A percentile compares a stretch with the other conserved stretches of the same genome.
Evolutionary conservation across 306 rosid species (phyloP).

Genomic region (Abrus precatorius): DNA sequence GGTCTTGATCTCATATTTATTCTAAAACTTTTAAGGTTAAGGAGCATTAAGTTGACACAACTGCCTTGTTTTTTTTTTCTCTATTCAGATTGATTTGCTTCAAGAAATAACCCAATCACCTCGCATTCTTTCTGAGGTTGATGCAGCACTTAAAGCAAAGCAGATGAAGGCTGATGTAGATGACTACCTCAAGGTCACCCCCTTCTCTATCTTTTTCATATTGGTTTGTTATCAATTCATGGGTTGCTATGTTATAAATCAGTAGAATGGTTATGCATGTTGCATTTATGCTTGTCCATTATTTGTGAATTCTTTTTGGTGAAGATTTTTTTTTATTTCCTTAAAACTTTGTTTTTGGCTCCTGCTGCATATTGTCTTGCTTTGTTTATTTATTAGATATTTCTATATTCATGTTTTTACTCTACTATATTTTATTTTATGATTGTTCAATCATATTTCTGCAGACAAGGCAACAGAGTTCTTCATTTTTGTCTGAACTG

Average conservation of each 20-base stretch:
- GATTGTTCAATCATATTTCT: constrained; percentile 37
- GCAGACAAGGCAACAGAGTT: constrained; percentile 79
- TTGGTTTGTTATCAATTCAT: constrained; percentile 22
- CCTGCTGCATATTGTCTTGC: not conserved
- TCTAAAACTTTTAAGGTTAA: not conserved
- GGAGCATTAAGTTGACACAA: constrained; percentile 4
- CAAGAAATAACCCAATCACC: constrained; percentile 91
- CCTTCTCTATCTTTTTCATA: constrained; percentile 6
- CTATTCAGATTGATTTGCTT: constrained; percentile 89
- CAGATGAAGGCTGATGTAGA: constrained; percentile 94
- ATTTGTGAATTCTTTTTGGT: not conserved
- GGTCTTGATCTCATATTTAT: constrained; percentile 52
- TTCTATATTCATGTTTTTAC: constrained; percentile 16
- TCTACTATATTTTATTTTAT: not conserved
- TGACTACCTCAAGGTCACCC: constrained; percentile 82
- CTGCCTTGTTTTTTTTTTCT: constrained; percentile 34
- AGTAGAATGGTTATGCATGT: not conserved
- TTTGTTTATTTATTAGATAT: not conserved
- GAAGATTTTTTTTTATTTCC: constrained; percentile 13
- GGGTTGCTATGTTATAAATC: not conserved
- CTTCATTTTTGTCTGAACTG: constrained; percentile 80
- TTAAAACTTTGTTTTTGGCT: not conserved
- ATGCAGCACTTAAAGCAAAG: constrained; percentile 81
- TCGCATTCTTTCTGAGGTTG: constrained; percentile 93
- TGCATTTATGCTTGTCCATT: constrained; percentile 7